Percentiles rank a stretch among this genome's conserved stretches.
Evolutionary conservation across 441 rosid species (phyloP).

Genomic region (Brassica balearica): DNA sequence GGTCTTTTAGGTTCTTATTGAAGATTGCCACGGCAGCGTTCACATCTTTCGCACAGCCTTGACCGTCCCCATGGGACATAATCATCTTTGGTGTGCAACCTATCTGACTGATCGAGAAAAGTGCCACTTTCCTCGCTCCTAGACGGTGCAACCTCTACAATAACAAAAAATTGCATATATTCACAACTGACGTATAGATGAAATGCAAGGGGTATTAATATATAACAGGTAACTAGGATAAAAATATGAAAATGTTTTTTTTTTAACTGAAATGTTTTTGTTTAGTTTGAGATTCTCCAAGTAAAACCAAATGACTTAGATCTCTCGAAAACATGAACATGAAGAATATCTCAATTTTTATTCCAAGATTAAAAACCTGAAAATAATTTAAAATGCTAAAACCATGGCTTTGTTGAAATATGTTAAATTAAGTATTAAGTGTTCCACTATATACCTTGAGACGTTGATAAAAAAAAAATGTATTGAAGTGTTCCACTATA

Average conservation of each 20-base stretch:
- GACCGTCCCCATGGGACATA: slow-evolving; percentile 16
- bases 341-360: background rate
- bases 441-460: no score
- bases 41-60: slow-evolving; percentile 37
- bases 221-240: background rate
- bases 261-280: background rate
- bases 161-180: background rate
- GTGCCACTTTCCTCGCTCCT: slow-evolving; percentile 59
- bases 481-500: background rate
- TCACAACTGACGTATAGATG: background rate
- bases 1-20: slow-evolving; percentile 40
- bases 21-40: slow-evolving; percentile 46
- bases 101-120: slow-evolving; percentile 45
- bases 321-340: background rate
- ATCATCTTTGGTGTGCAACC: slow-evolving; percentile 55
- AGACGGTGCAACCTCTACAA: slow-evolving; percentile 39
- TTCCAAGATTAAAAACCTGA: background rate
- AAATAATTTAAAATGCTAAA: background rate
- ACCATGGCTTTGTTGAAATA: background rate
- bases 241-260: background rate
- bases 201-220: background rate
- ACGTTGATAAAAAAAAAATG: no score
- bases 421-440: background rate
- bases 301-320: background rate
- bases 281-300: background rate